Percentiles rank a stretch among this genome's conserved stretches.
These are phyloP conservation scores for Sonneratia alba DNA, from an alignment of 345 rosid species.

Conservation along the genomic window DNA sequence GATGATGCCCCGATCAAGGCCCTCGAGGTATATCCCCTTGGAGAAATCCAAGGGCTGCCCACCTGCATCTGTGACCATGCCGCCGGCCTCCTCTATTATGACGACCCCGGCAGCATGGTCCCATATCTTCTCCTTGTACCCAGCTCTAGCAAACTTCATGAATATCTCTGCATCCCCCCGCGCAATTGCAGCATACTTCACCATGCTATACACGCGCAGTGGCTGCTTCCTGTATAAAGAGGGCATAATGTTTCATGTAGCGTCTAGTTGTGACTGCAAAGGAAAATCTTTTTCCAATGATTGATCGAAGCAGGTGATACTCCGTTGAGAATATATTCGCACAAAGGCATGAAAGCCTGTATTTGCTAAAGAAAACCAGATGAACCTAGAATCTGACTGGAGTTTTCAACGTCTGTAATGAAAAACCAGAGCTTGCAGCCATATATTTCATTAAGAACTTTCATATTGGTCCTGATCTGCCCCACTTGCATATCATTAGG, in stretches of 20 bases:
- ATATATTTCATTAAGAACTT: too few relatives aligned
- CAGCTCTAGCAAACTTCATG: conserved; percentile 73
- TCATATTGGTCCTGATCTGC: too few relatives aligned
- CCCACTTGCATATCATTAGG: too few relatives aligned
- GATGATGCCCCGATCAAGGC: conserved; percentile 74
- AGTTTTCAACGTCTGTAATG: too few relatives aligned
- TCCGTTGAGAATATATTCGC: too few relatives aligned
- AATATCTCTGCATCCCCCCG: conserved; percentile 83
- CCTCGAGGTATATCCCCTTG: conserved; percentile 62
- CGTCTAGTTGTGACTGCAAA: neutral
- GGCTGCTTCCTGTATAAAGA: conserved; percentile 51
- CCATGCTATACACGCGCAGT: conserved; percentile 82
- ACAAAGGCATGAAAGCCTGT: too few relatives aligned
- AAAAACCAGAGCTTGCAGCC: too few relatives aligned
- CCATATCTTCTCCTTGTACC: conserved; percentile 94
- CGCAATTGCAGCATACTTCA: conserved; percentile 87
- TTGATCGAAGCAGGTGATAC: too few relatives aligned
- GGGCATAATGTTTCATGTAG: neutral
- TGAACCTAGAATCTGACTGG: too few relatives aligned
- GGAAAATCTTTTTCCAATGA: neutral
- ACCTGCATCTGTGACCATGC: conserved; percentile 90
- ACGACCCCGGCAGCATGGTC: conserved; percentile 88
- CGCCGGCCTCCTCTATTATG: conserved; percentile 83
- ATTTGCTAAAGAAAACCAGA: too few relatives aligned
- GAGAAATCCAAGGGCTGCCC: conserved; percentile 67